Conservation (phyloP, 1,284 basidiomycete species). For the Apiotrichum laibachii region DNA sequence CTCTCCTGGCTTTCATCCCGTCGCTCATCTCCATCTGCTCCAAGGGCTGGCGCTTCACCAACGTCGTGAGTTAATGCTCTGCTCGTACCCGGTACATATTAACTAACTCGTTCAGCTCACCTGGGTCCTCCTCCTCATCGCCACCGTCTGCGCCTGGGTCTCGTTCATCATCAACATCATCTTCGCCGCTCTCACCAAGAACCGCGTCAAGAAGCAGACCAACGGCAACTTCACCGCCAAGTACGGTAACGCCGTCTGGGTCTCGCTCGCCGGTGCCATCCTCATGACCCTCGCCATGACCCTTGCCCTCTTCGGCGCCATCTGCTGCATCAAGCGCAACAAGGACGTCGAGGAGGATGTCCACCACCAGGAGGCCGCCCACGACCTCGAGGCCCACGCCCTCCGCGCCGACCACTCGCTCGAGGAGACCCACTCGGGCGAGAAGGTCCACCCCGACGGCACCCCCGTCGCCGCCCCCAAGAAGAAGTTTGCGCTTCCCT, state of each 20-base stretch:
- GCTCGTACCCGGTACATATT: neutral
- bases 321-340: constrained; percentile 15
- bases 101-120: neutral
- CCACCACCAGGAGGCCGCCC: neutral
- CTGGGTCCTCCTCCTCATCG: constrained; percentile 10
- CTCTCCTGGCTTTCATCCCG: constrained; percentile 10
- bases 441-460: constrained; percentile 2
- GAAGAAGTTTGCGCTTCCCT: neutral
- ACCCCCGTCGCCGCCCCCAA: constrained; percentile 1
- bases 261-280: constrained; percentile 13
- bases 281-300: constrained; percentile 12
- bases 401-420: neutral
- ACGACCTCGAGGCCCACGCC: constrained; percentile 10
- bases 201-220: constrained; percentile 8
- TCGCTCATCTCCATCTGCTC: constrained; percentile 13
- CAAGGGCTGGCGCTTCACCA: constrained; percentile 5
- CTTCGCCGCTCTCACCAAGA: constrained; percentile 7
- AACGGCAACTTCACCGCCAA: constrained; percentile 5
- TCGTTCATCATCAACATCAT: constrained; percentile 13
- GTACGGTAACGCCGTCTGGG: constrained; percentile 12
- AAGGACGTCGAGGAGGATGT: neutral
- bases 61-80: neutral
- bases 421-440: neutral
- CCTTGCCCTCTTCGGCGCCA: constrained; percentile 12
- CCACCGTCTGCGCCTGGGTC: constrained; percentile 9